Evolutionary conservation across 176 grass and related monocot species (phyloP).

Genomic region (Elaeis guineensis): DNA sequence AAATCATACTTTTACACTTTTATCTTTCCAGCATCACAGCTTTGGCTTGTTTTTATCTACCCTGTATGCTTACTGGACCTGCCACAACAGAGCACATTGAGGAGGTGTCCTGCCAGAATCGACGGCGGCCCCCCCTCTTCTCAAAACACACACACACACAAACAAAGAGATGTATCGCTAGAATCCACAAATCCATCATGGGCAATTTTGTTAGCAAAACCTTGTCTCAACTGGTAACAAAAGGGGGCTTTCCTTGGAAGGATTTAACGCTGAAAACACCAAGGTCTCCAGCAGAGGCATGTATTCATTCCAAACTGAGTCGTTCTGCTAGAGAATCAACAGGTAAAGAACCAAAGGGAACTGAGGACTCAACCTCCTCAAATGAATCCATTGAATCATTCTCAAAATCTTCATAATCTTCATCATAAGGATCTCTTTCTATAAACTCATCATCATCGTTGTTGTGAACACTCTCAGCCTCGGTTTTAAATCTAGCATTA

Average conservation of each 20-base stretch:
- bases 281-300: background rate
- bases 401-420: conserved; percentile 32
- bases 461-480: conserved; percentile 17
- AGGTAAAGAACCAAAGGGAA: conserved; percentile 55
- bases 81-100: too few species aligned
- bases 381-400: conserved; percentile 12
- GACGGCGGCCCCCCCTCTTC: too few species aligned
- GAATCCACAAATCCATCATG: too few species aligned
- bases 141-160: too few species aligned
- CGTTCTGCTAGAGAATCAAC: conserved; percentile 46
- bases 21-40: too few species aligned
- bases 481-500: conserved; percentile 3
- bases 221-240: too few species aligned
- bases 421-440: conserved; percentile 1
- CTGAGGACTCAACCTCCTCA: conserved; percentile 35
- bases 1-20: too few species aligned
- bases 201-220: too few species aligned
- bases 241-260: background rate
- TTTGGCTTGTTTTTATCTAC: too few species aligned
- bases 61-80: too few species aligned
- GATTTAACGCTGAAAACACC: background rate
- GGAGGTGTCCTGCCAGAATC: too few species aligned
- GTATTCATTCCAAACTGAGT: conserved; percentile 28
- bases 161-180: too few species aligned
- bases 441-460: conserved; percentile 17